Conservation (phyloP, 768 basidiomycete genomes). For the Hydnomerulius pinastri region DNA sequence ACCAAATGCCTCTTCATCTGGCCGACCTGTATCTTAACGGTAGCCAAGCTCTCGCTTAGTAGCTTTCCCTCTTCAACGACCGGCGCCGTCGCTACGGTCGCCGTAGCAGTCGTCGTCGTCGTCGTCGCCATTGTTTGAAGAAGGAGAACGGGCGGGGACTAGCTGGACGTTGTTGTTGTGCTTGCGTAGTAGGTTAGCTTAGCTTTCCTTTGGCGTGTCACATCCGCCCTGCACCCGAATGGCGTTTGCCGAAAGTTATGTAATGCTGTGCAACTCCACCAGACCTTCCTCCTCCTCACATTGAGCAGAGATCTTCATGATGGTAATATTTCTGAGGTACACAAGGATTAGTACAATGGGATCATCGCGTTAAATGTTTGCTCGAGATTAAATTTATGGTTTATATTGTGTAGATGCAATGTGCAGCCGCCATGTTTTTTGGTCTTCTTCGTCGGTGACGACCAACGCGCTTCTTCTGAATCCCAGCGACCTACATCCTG, state of each 20-base stretch:
- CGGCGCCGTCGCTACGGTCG: constrained; percentile 31
- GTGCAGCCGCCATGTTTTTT: too few species aligned
- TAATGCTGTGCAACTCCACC: constrained; percentile 11
- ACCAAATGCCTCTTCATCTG: constrained; percentile 96
- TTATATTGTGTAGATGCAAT: too few species aligned
- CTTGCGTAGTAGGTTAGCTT: neutral
- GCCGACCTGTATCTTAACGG: constrained; percentile 88
- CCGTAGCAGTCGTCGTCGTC: constrained; percentile 10
- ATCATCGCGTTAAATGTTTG: too few species aligned
- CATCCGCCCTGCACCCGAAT: constrained; percentile 9
- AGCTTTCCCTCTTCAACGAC: constrained; percentile 78
- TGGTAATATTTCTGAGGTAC: too few species aligned
- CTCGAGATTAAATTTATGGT: too few species aligned
- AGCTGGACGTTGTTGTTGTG: neutral
- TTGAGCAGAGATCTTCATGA: too few species aligned
- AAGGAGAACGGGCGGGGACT: constrained; percentile 12
- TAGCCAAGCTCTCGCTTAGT: constrained; percentile 80
- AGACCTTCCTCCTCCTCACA: too few species aligned
- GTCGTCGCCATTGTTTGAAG: constrained; percentile 23
- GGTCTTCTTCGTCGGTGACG: too few species aligned
- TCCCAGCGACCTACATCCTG: too few species aligned
- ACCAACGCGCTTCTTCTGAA: too few species aligned
- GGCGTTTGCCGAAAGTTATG: constrained; percentile 1
- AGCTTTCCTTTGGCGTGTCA: too few species aligned
- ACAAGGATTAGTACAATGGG: too few species aligned